Evolutionary conservation across 2,329 filamentous ascomycete species (phyloP).

Genomic region (Cercospora zeae-maydis): DNA sequence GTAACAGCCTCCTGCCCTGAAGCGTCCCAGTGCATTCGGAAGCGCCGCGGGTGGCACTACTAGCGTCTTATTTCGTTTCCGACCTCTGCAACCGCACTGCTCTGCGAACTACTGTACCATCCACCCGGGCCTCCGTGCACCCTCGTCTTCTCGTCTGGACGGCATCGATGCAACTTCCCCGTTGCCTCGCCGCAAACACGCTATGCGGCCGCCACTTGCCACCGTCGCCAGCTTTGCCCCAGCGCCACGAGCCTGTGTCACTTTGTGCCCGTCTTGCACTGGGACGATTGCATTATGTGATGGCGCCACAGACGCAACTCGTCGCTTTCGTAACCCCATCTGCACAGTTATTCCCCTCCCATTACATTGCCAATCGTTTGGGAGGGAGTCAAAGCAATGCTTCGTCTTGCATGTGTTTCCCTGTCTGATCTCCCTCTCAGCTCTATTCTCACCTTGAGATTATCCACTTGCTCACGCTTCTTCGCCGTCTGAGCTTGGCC

Average conservation of each 20-base stretch:
- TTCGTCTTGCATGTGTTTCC: neutral
- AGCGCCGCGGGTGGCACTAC: neutral
- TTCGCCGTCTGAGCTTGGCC: neutral
- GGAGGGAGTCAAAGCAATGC: neutral
- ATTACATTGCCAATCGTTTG: neutral
- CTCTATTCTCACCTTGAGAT: neutral
- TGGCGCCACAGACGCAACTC: neutral
- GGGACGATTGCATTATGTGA: neutral
- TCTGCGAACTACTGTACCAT: neutral
- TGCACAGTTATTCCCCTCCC: neutral
- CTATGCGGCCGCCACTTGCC: neutral
- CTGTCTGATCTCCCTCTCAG: neutral
- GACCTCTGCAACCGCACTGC: neutral
- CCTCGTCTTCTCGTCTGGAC: neutral
- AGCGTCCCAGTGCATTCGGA: neutral
- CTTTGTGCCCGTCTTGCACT: neutral
- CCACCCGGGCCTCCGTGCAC: neutral
- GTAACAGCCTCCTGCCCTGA: neutral
- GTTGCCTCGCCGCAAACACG: neutral
- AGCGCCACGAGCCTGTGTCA: neutral
- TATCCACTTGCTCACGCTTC: neutral
- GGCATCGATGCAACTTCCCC: neutral
- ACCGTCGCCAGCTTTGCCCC: neutral
- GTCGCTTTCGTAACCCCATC: neutral
- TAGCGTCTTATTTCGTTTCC: neutral